Conservation (phyloP, 441 rosid species). For the Brassica balearica region DNA sequence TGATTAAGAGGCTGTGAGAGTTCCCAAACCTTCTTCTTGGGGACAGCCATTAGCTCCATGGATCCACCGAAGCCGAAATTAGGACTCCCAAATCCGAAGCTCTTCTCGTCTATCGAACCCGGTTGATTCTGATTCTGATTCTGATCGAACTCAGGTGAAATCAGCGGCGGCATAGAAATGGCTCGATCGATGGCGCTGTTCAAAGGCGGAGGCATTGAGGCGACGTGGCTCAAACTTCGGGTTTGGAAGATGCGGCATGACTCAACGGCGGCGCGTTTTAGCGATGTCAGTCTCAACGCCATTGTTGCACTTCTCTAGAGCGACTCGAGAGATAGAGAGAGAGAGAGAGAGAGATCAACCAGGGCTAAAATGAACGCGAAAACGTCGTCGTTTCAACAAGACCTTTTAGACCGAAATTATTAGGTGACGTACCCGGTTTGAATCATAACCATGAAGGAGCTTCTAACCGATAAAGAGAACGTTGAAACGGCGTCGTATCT, state of each 20-base stretch:
- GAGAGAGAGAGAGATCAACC: neutral
- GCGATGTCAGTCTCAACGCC: constrained; percentile 57
- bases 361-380: neutral
- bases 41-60: constrained; percentile 93
- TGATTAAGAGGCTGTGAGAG: constrained; percentile 15
- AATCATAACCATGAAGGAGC: constrained; percentile 9
- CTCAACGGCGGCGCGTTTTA: constrained; percentile 48
- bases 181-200: constrained; percentile 43
- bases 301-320: constrained; percentile 43
- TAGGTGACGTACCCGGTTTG: constrained; percentile 16
- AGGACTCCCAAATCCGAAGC: constrained; percentile 50
- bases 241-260: constrained; percentile 35
- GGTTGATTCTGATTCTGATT: constrained; percentile 37
- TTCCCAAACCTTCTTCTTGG: constrained; percentile 70
- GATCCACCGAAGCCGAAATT: constrained; percentile 52
- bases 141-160: constrained; percentile 34
- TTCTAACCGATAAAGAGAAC: neutral
- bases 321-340: constrained; percentile 1
- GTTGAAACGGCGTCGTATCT: neutral
- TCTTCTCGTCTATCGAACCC: constrained; percentile 36
- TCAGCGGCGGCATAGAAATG: constrained; percentile 42
- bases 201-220: constrained; percentile 60
- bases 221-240: constrained; percentile 46
- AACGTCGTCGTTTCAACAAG: neutral
- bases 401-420: neutral